Evolutionary conservation across 2,329 filamentous ascomycete genomes (phyloP), one percentile per base, ranked within the genome.

Genomic region (Alternaria consortialis): DNA sequence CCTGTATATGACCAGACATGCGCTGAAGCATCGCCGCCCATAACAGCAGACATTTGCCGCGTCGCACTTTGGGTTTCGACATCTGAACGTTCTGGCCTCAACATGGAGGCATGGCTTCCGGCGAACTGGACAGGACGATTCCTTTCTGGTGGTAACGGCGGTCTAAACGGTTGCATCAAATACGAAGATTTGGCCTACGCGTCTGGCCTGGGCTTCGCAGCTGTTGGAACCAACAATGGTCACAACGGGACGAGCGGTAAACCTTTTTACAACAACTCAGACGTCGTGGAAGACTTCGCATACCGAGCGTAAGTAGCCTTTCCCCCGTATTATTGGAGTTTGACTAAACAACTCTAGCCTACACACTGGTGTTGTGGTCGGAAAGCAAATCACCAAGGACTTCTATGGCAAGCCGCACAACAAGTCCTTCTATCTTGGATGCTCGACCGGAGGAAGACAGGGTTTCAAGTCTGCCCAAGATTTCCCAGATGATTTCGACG

Each of bases 251-350:
- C 76, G 5, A 79, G 77, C 4, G 84, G 83, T n/a, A 56, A 71
- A 25, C 75, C 81, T 0, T 85, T 85, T 63, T 80, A 81, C 51
- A 75, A 80, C 17, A 82, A 83, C 23, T 70, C 79, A 0, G 82
- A 82, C 17, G 76, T 84, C 8, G 66, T 85, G 1, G 75, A 79
- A 36, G 84, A 85, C 61, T 85, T 84, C 63, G 82, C 80, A 9
- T 84, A 81, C 58, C 77, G 81, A 17, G 79, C 81, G 47, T 73
- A 54, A 65, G 72, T 65, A 29, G 8, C 23, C 37, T n/a, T n/a
- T 12, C 3, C 2, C 12, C 7, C 17, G n/a, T 0, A 11, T 25
- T 17, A 42, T 7, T 9, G n/a, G 53, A 29, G n/a, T 0, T 0
- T 7, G 12, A 27, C 43, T 68, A 65, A 46, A 61, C 42, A 2